These are phyloP conservation scores for Lipomyces lipofer DNA, from an alignment of 805 yeast species.

Conservation along the genomic window DNA sequence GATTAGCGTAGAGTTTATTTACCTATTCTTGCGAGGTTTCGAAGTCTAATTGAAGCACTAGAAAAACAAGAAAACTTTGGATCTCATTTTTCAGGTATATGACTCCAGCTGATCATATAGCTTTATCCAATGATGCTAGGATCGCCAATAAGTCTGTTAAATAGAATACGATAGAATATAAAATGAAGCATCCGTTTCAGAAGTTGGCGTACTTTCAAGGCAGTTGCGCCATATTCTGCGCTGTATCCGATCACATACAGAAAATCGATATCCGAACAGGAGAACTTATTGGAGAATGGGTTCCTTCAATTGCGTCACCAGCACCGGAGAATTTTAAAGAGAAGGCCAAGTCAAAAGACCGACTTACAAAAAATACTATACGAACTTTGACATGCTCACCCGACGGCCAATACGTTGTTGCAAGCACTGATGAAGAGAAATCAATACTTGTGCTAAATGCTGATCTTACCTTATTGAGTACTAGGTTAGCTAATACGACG, in stretches of 20 bases:
- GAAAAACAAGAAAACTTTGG: no score
- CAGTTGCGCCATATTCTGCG: conserved; percentile 8
- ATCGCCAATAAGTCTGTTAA: no score
- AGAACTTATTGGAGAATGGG: conserved; percentile 4
- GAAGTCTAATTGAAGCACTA: no score
- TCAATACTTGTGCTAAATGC: conserved; percentile 61
- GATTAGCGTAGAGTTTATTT: no score
- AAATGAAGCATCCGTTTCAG: conserved; percentile 31
- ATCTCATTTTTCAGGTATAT: no score
- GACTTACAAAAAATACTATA: conserved; percentile 57
- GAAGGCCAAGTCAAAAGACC: conserved; percentile 23
- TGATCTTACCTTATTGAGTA: conserved; percentile 9
- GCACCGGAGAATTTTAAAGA: background rate
- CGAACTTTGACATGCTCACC: conserved; percentile 59
- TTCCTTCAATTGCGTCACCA: no score
- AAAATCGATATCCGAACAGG: conserved; percentile 19
- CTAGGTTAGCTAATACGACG: no score
- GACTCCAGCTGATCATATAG: no score
- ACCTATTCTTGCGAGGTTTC: no score
- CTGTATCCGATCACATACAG: conserved; percentile 17
- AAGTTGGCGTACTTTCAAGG: conserved; percentile 12
- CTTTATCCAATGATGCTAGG: no score
- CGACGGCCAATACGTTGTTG: conserved; percentile 57
- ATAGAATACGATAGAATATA: no score
- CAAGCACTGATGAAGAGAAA: conserved; percentile 81